Evolutionary conservation across 306 rosid genomes (phyloP).

Genomic region (Malus fusca): DNA sequence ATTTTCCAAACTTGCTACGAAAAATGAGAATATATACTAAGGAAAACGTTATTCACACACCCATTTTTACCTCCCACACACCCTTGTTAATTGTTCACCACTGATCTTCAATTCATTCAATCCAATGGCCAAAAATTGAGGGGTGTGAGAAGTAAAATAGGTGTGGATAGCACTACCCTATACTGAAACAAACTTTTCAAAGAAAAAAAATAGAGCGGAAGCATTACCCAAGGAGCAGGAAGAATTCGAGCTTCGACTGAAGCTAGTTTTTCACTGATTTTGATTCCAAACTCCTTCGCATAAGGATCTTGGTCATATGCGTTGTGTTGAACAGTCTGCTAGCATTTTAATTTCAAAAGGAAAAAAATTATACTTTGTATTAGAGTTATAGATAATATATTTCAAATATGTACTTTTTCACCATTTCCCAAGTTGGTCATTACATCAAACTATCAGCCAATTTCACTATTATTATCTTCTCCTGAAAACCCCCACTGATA

Average conservation of each 20-base stretch:
- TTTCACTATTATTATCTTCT: background rate
- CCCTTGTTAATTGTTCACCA: too few relatives aligned
- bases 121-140: too few relatives aligned
- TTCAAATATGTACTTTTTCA: background rate
- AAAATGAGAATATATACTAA: background rate
- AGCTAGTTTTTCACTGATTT: conserved; percentile 81
- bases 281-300: conserved; percentile 92
- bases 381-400: background rate
- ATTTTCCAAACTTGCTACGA: background rate
- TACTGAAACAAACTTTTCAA: background rate
- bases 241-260: conserved; percentile 94
- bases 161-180: too few relatives aligned
- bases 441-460: background rate
- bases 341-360: conserved; percentile 1
- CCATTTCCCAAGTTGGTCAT: background rate
- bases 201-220: background rate
- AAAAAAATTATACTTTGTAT: background rate
- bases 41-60: too few relatives aligned
- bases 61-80: too few relatives aligned
- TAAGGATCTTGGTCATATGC: conserved; percentile 86
- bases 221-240: conserved; percentile 97
- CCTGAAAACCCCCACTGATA: background rate
- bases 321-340: conserved; percentile 78
- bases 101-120: too few relatives aligned
- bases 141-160: too few relatives aligned